Conservation (phyloP, 2,329 filamentous ascomycete species). For the Stagonosporopsis chrysanthemi region DNA sequence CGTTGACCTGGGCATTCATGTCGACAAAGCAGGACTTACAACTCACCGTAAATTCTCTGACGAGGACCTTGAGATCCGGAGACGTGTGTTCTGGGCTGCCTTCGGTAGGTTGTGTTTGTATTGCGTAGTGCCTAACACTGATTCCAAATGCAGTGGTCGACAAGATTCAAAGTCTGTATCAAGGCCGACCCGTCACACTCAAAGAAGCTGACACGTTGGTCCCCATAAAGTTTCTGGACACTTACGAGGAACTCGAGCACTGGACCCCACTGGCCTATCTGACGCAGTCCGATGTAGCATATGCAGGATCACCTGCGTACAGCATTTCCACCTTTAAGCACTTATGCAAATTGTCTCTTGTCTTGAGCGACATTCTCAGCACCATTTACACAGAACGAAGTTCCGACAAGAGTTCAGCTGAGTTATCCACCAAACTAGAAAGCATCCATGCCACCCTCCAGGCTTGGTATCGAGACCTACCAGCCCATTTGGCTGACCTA, state of each 20-base stretch:
- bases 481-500: conserved; percentile 54
- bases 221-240: conserved; percentile 58
- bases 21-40: conserved; percentile 49
- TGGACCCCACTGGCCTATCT: conserved; percentile 57
- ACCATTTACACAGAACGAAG: conserved; percentile 52
- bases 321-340: conserved; percentile 55
- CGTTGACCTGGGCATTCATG: conserved; percentile 63
- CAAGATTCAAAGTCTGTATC: conserved; percentile 64
- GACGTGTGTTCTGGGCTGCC: conserved; percentile 57
- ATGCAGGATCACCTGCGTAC: conserved; percentile 51
- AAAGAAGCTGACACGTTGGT: conserved; percentile 58
- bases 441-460: conserved; percentile 53
- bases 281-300: conserved; percentile 33
- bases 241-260: conserved; percentile 62
- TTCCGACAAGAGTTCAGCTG: conserved; percentile 41
- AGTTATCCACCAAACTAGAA: conserved; percentile 49
- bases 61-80: conserved; percentile 56
- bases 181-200: conserved; percentile 60
- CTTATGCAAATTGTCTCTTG: conserved; percentile 56
- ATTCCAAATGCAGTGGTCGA: conserved; percentile 47
- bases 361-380: conserved; percentile 53
- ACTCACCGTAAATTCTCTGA: conserved; percentile 49
- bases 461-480: conserved; percentile 54
- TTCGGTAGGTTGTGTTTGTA: conserved; percentile 40
- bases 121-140: background rate